phyloP scores from a whole-genome alignment of 2,329 filamentous ascomycete genomes.

The Aspergillaceae sp. region DNA sequence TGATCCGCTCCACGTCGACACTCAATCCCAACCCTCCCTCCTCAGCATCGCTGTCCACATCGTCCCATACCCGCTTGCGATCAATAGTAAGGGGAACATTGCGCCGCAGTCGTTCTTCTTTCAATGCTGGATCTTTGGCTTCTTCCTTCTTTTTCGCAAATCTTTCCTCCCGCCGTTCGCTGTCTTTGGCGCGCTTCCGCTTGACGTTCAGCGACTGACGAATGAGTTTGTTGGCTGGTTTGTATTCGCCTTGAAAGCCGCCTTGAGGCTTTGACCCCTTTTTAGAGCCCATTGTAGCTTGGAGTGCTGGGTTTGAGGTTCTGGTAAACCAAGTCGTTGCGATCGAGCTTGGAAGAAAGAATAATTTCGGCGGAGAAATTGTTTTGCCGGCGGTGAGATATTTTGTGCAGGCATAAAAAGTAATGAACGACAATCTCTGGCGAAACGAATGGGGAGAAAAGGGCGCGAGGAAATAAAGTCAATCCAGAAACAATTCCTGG shows the following conservation, averaged over 20 bases:
- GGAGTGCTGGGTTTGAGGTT: slow-evolving; percentile 1
- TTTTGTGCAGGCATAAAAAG: neutral
- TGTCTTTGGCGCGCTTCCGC: slow-evolving; percentile 68
- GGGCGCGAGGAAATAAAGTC: neutral
- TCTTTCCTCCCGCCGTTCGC: slow-evolving; percentile 65
- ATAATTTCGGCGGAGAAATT: slow-evolving; percentile 22
- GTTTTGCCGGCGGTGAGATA: slow-evolving; percentile 13
- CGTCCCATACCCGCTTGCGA: slow-evolving; percentile 83
- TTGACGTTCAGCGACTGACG: slow-evolving; percentile 70
- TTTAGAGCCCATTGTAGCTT: slow-evolving; percentile 41
- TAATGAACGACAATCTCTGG: neutral
- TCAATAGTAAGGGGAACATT: slow-evolving; percentile 79
- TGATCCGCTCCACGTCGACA: slow-evolving; percentile 42
- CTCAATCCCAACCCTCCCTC: slow-evolving; percentile 37
- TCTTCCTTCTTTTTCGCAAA: slow-evolving; percentile 78
- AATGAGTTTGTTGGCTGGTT: slow-evolving; percentile 67
- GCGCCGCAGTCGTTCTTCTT: slow-evolving; percentile 61
- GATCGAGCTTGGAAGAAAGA: slow-evolving; percentile 11
- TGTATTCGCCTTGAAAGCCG: slow-evolving; percentile 38
- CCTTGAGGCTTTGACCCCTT: slow-evolving; percentile 36
- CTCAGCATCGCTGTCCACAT: slow-evolving; percentile 49
- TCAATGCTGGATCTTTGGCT: slow-evolving; percentile 68
- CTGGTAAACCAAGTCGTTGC: slow-evolving; percentile 3
- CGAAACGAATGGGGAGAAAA: slow-evolving; percentile 6
- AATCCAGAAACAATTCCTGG: neutral